phyloP scores from a whole-genome alignment of 495 filamentous ascomycete genomes.

The Trichoderma reesei region DNA sequence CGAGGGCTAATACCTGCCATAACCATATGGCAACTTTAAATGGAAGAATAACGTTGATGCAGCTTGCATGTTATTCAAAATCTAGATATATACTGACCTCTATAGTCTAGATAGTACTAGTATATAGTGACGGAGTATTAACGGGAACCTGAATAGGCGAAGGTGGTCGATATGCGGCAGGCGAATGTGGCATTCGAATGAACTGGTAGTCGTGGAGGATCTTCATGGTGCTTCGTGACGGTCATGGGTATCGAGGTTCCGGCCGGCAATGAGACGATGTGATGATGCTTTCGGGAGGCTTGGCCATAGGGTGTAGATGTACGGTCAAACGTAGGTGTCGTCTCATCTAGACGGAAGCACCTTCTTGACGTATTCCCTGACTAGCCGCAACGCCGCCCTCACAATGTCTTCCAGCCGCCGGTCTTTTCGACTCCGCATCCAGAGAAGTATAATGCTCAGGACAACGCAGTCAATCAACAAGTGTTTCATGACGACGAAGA shows the following conservation, averaged over 20 bases:
- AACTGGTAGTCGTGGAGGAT: background rate
- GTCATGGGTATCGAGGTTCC: background rate
- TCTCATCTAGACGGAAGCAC: conserved; percentile 43
- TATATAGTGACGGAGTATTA: background rate
- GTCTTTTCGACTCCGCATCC: conserved; percentile 71
- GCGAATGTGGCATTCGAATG: background rate
- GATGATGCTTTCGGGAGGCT: background rate
- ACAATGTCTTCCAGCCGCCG: conserved; percentile 69
- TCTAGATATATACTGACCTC: background rate
- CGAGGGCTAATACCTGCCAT: no score
- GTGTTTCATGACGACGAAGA: conserved; percentile 64
- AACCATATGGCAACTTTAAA: no score
- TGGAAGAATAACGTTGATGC: background rate
- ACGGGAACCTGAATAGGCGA: background rate
- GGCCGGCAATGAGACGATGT: background rate
- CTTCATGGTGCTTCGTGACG: background rate
- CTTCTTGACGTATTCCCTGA: conserved; percentile 48
- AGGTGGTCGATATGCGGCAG: background rate
- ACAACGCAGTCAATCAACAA: conserved; percentile 60
- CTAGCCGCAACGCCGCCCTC: conserved; percentile 49
- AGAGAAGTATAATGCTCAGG: conserved; percentile 60
- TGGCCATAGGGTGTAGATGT: background rate
- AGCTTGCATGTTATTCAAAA: background rate
- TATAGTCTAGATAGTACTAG: background rate
- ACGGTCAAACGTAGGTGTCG: background rate